Evolutionary conservation across 2,329 filamentous ascomycete genomes (phyloP), one percentile per base, ranked within the genome.

Genomic region (Dichotomopilus funicola): DNA sequence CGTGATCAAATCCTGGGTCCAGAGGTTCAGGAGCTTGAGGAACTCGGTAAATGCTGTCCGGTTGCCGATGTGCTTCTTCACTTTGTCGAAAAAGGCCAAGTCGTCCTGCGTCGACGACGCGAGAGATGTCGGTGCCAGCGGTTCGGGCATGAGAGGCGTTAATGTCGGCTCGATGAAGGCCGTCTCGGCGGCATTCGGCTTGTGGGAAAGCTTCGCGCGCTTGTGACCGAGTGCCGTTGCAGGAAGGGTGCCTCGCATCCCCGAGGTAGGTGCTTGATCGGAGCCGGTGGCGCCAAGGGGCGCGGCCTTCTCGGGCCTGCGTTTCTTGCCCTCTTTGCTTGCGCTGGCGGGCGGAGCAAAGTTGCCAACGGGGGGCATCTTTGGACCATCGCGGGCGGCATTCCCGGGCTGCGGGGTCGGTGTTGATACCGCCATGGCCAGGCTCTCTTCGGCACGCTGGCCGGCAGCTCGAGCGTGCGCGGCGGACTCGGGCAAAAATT

Each of bases 31-130:
- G 6, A 99, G 82, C 75, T 99, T 99, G 61, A 99, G 74, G 71
- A 99, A 99, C 70, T 99, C 94, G 64, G 89, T 91, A 80, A 95
- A 95, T 2, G 87, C 87, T 54, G 89, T 88, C 69, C 95, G 88
- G 70, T 97, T 97, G 59, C 87, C 86, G 56, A 99, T 89, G 66
- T 87, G 92, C 72, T 99, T 99, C 79, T 96, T 97, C 13, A 94
- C 91, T 6, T 91, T 86, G 59, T 99, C 94, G 65, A 99, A 99
- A 73, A 97, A 97, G 1, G 85, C 85, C 51, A 97, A 79, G 67
- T 97, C 92, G 56, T 97, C 92, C 53, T 85, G 81, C 31, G 81
- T 88, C 1, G 90, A 88, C n/a, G 85, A 84, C 7, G 85, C 77
- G 1, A 85, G 83, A 0, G 85, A 82, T 0, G 84, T 85, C 0